Base-by-base conservation (phyloP, 2,329 filamentous ascomycete genomes). In the Penicillium brasilianum region DNA sequence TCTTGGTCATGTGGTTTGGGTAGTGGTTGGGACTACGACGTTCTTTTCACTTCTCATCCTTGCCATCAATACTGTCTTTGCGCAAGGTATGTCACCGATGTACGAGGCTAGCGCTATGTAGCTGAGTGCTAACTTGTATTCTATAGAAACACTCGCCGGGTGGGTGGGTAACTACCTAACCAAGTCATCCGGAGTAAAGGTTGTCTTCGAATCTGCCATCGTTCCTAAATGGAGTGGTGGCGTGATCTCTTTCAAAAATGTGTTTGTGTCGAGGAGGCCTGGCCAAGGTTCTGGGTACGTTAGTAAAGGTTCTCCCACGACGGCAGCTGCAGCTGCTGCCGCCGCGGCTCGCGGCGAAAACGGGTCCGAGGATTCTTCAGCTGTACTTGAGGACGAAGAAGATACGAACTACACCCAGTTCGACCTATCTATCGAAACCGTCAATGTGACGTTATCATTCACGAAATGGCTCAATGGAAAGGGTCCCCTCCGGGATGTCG, bases 381-480 rank as follows among this genome's bases (percentile, higher is more conserved):
- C 49, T 30, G 61, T 56, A 16, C 65, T 67, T 3, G 83, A 86
- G 64, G 85, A 88, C 63, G 85, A 88, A 60, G 93, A 98, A 72
- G 94, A 98, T 73, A 92, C 91, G 18, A 99, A 99, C 73, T 99
- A 98, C 76, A 97, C 93, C 0, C 95, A 99, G 69, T 99, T 97
- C 69, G 95, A 99, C 72, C 83, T 99, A 16, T 97, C 93, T 0
- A 92, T 99, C 61, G 92, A 95, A 64, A 96, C 92, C 0, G 92
- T 99, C 63, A 97, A 99, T 72, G 94, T 99, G 44, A 98, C 94
- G 0, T 77, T 99, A 28, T 99, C 95, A 0, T 98, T 99, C 69
- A 85, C 93, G n/a, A 98, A 97, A 74, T 99, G 95, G 95, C 96
- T 96, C 87, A 98, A 97, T 69, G 94, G 95, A 22, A 97, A 94